Evolutionary conservation across 192 early-diverging fungal genomes (phyloP), one percentile per base, ranked within the genome.

Genomic region (Linnemannia schmuckeri): DNA sequence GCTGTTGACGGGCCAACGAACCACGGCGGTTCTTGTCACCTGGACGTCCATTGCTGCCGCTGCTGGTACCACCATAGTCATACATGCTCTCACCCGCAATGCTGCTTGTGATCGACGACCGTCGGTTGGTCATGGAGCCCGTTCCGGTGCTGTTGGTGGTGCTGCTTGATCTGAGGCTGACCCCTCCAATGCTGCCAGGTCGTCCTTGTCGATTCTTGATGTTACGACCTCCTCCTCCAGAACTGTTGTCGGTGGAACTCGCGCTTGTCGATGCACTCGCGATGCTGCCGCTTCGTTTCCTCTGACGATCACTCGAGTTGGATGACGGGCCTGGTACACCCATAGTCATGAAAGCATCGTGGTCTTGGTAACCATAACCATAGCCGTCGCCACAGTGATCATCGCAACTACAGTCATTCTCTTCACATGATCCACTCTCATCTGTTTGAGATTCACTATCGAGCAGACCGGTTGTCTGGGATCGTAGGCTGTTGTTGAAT

Each of bases 251-350:
- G 2, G 27, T 40, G 18, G 76, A 22, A n/a, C 72, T 81, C 18
- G 27, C 10, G 52, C 61, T 54, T 9, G 80, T 81, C 6, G 85
- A 78, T 20, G 79, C 42, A 18, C 76, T 78, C 15, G 70, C 68
- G 6, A 38, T 74, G 54, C 80, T 87, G n/a, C 57, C 81, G 54
- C 66, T 78, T 33, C 85, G 79, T 18, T 87, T 87, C 63, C 70
- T 81, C 8, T 84, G 73, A 55, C 75, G 76, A 72, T 41, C 5
- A 30, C 38, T 17, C 10, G 55, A 41, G 4, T 74, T 69, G 7
- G 69, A 73, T 17, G 52, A 72, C 24, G 73, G 76, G 13, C 72
- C 49, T 13, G 70, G 70, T n/a, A 44, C 37, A 3, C 66, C 52
- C 66, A 68, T 70, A 44, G 61, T 40, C n/a, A 46, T 69, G n/a